phyloP scores from a whole-genome alignment of 1,139 yeast species.

The Zygosaccharomyces sapae region DNA sequence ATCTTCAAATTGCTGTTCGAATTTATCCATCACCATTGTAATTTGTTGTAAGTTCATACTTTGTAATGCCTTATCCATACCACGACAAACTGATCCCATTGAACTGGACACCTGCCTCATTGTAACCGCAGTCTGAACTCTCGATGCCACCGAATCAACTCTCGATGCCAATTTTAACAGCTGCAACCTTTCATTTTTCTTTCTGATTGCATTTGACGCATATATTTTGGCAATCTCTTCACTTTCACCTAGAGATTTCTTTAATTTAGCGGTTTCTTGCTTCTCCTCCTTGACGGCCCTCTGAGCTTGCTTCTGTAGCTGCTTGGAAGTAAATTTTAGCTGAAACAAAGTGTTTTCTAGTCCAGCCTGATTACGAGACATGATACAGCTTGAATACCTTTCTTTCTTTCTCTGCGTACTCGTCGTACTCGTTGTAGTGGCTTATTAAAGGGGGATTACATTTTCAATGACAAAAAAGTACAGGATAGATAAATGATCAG shows the following conservation, averaged over 20 bases:
- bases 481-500: too few species aligned
- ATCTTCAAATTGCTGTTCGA: slow-evolving; percentile 93
- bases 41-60: slow-evolving; percentile 92
- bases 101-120: slow-evolving; percentile 93
- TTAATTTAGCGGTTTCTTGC: slow-evolving; percentile 80
- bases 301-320: slow-evolving; percentile 80
- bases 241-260: slow-evolving; percentile 55
- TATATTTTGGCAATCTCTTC: slow-evolving; percentile 90
- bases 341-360: slow-evolving; percentile 37
- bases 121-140: slow-evolving; percentile 96
- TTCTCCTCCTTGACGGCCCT: slow-evolving; percentile 89
- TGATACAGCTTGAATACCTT: slow-evolving; percentile 6
- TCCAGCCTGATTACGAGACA: slow-evolving; percentile 35
- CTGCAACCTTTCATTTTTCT: slow-evolving; percentile 80
- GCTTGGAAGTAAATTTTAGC: slow-evolving; percentile 82
- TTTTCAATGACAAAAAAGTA: too few species aligned
- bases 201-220: slow-evolving; percentile 94
- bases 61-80: slow-evolving; percentile 94
- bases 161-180: slow-evolving; percentile 78
- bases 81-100: slow-evolving; percentile 87
- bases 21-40: slow-evolving; percentile 93
- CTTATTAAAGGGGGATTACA: too few species aligned
- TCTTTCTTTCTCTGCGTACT: background rate
- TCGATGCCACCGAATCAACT: slow-evolving; percentile 90
- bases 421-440: too few species aligned